Evolutionary conservation across 371 early-diverging fungal genomes (phyloP), one percentile per base, ranked within the genome.

Genomic region (Rhizopus stolonifer): DNA sequence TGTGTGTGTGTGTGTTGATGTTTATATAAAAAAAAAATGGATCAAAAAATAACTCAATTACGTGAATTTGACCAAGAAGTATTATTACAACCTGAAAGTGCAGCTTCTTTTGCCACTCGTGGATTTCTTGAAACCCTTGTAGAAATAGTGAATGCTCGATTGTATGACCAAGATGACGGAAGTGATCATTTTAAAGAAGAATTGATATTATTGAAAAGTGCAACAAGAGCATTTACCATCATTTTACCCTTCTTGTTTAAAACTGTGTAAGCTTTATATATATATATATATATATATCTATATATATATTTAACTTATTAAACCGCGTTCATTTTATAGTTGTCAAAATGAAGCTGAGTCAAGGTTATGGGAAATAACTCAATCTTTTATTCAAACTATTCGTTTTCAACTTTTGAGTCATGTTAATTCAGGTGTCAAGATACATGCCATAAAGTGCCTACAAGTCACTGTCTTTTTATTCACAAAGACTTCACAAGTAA

Each of bases 281-380:
- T 4, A 29, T 29, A 10, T 29, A 29, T 26, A 31, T 39, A 15
- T 14, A 23, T 9, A 5, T 33, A 31, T 36, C n/a, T n/a, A n/a
- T n/a, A n/a, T n/a, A n/a, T n/a, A n/a, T n/a, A n/a, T n/a, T n/a
- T n/a, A n/a, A n/a, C n/a, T n/a, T n/a, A n/a, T n/a, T n/a, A n/a
- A n/a, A n/a, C n/a, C n/a, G n/a, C n/a, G 49, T 46, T 4, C 22
- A 43, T 19, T 31, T 19, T 23, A 29, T 40, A 76, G 81, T 19
- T 72, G 71, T 48, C 65, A 77, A 53, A 78, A 76, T 49, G 68
- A 69, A 61, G 60, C 65, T 4, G 79, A 81, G 52, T 56, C 54
- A 32, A 60, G 54, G 13, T 60, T 76, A 60, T 78, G 81, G 81
- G 55, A 72, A 26, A 61, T 54, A 2, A 54, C 70, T 14, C 26